Evolutionary conservation across 2,329 filamentous ascomycete species (phyloP), one percentile per base, ranked within the genome.

Genomic region (Apiospora malaysiana): DNA sequence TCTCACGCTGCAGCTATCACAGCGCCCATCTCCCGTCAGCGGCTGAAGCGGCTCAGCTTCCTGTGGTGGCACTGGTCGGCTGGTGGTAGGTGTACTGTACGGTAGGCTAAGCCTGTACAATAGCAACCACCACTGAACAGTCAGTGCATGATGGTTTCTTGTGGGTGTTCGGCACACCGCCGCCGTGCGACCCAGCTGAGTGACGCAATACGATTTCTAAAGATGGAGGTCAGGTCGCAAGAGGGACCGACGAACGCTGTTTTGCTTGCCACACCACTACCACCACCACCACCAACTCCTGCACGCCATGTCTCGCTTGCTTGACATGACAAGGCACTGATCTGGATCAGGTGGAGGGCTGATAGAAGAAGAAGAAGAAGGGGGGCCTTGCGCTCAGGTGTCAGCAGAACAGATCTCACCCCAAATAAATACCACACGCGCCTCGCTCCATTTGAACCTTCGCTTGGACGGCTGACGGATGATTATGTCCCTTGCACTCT

Each of bases 31-130:
- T 5, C 25, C 49, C 27, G 25, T 59, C 51, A 59, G 51, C 51
- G 51, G 51, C 51, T 59, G 51, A 59, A 59, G 51, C 51, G 51
- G 51, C 51, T 59, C 51, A 59, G 51, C 51, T 59, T 59, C 25
- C 49, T 32, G 49, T 56, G 25, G 49, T 56, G 49, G 49, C 49
- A 56, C 23, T 56, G 25, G 25, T 56, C 49, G 2, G 23, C 10
- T 18, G 25, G 14, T 16, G 16, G 25, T 45, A 18, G 42, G 42
- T 45, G 42, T 43, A 8, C 6, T 43, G 42, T 7, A 12, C 42
- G 4, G 42, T 45, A 45, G 40, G 40, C 42, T 16, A 16, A 14
- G 42, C 12, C 42, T 10, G 49, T 59, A 59, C 25, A 27, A 27
- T 45, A 32, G 32, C 51, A 59, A 32, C 51, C 25, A 59, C 51